These are phyloP conservation scores for Pythium apleroticum DNA, from an alignment of 352 stramenopile species.

Conservation along the genomic window DNA sequence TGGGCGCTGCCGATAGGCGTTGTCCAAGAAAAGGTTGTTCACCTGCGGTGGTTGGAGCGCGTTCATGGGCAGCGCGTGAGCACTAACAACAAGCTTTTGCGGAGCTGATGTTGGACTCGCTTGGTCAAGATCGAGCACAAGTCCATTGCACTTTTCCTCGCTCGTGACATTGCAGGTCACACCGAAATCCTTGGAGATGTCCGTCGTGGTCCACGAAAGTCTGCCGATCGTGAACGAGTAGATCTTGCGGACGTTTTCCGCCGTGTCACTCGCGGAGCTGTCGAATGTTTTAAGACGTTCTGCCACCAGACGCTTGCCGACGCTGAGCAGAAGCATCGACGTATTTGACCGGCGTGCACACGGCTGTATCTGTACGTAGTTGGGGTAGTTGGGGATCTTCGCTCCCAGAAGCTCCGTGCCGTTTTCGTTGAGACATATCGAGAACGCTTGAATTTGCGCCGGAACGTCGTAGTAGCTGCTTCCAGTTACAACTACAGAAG, in stretches of 20 bases:
- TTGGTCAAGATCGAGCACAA: background rate
- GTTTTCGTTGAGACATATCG: background rate
- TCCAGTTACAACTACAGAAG: background rate
- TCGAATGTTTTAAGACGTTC: background rate
- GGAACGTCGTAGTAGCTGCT: background rate
- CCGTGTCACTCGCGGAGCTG: background rate
- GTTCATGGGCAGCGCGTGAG: background rate
- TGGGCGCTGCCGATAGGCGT: background rate
- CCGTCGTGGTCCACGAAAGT: background rate
- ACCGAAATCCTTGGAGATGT: background rate
- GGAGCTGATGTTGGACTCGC: background rate
- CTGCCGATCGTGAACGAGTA: background rate
- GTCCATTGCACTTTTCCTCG: background rate
- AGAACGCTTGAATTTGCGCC: background rate
- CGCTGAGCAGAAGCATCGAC: background rate
- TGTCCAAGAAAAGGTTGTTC: background rate
- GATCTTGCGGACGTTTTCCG: background rate
- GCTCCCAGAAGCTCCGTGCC: background rate
- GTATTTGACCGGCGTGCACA: background rate
- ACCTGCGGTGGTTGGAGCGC: background rate
- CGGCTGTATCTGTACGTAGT: background rate
- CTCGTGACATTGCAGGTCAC: background rate
- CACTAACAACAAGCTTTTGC: background rate
- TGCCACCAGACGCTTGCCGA: background rate
- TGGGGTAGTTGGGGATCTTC: background rate